Conservation (phyloP, 78 protist genomes). For the Guillardia theta region DNA sequence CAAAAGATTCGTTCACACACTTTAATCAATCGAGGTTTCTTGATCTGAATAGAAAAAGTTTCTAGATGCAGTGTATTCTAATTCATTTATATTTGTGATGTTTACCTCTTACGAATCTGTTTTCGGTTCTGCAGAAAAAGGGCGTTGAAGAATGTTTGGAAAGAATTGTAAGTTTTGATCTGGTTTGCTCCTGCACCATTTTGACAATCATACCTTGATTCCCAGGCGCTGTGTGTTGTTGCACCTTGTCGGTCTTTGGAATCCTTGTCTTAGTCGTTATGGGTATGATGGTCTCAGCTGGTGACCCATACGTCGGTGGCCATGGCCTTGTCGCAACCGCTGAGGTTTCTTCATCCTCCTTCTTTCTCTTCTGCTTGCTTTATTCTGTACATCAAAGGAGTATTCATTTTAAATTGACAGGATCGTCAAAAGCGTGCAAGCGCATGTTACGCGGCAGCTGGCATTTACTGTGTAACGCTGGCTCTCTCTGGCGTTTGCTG, state of each 20-base stretch:
- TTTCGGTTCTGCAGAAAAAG: no score
- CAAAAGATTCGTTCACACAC: no score
- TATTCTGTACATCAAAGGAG: no score
- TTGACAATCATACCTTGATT: not conserved
- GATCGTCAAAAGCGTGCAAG: not conserved
- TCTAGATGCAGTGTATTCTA: no score
- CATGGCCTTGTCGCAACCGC: conserved; percentile 1
- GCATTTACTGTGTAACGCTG: not conserved
- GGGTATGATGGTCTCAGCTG: not conserved
- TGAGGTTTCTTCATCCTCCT: no score
- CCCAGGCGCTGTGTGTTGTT: conserved; percentile 31
- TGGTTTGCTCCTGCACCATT: not conserved
- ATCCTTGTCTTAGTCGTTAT: not conserved
- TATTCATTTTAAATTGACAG: not conserved
- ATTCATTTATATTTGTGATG: no score
- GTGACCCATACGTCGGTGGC: conserved; percentile 7
- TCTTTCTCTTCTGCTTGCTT: no score
- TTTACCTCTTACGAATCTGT: no score
- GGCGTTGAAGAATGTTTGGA: not conserved
- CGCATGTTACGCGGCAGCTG: conserved; percentile 25
- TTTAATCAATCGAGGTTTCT: no score
- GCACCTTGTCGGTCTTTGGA: conserved; percentile 13
- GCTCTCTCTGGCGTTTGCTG: conserved; percentile 1
- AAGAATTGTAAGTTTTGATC: not conserved
- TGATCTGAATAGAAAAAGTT: no score